Conservation (phyloP, 352 stramenopile genomes). For the Phytophthora ohioensis region DNA sequence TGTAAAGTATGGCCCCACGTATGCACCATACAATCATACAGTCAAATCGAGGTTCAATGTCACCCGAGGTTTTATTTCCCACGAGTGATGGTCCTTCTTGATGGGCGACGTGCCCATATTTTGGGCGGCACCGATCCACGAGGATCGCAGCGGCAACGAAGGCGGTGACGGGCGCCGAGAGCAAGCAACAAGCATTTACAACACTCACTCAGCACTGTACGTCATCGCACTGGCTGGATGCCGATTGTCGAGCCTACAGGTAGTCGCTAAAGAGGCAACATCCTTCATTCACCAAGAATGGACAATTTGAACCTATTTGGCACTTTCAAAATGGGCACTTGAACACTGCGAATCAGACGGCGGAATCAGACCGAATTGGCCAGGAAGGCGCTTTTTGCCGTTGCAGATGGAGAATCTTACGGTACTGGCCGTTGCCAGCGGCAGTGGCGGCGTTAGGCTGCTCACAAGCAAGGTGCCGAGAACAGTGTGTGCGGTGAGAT, state of each 20-base stretch:
- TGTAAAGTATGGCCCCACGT: slow-evolving; percentile 22
- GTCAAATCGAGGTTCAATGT: slow-evolving; percentile 53
- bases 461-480: slow-evolving; percentile 2
- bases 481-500: slow-evolving; percentile 5
- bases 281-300: background rate
- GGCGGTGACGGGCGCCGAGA: too few relatives aligned
- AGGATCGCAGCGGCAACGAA: too few relatives aligned
- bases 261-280: too few relatives aligned
- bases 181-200: background rate
- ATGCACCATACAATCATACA: slow-evolving; percentile 46
- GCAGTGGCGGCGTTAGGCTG: background rate
- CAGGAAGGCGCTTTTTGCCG: slow-evolving; percentile 15
- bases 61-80: slow-evolving; percentile 49
- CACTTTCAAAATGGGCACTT: background rate
- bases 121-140: background rate
- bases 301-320: slow-evolving; percentile 2
- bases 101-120: slow-evolving; percentile 4
- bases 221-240: too few relatives aligned
- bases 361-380: slow-evolving; percentile 14
- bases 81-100: slow-evolving; percentile 13
- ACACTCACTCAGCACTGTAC: too few relatives aligned
- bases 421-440: slow-evolving; percentile 1
- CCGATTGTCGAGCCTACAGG: too few relatives aligned
- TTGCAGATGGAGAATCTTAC: slow-evolving; percentile 15
- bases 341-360: slow-evolving; percentile 1